Percentiles rank a stretch among this genome's conserved stretches.
Conservation (phyloP, 2,329 filamentous ascomycete genomes). For the Septoria petroselini region DNA sequence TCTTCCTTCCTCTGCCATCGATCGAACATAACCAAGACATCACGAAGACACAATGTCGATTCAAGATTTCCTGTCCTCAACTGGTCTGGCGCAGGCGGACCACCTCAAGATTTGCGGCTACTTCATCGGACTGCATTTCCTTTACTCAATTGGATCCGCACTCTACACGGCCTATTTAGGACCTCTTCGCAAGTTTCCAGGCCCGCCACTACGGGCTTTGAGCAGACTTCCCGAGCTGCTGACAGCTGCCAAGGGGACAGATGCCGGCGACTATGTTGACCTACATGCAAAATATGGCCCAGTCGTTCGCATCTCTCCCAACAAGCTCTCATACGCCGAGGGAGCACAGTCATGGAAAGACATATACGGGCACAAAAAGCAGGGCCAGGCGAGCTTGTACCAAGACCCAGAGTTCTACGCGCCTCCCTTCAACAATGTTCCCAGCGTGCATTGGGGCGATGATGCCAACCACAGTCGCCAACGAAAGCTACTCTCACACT, state of each 20-base stretch:
- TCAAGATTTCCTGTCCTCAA: too few relatives aligned
- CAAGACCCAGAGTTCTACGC: conserved; percentile 19
- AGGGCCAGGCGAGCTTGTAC: conserved; percentile 8
- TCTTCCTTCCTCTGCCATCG: too few relatives aligned
- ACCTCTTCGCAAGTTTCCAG: conserved; percentile 8
- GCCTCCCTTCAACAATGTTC: not conserved
- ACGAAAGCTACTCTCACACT: conserved; percentile 24
- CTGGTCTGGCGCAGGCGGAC: too few relatives aligned
- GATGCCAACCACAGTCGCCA: conserved; percentile 26
- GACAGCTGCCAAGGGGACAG: not conserved
- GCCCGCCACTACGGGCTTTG: conserved; percentile 10
- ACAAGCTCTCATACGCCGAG: conserved; percentile 38
- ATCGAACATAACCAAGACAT: too few relatives aligned
- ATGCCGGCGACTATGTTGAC: not conserved
- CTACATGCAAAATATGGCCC: conserved; percentile 40
- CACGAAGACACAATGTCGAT: too few relatives aligned
- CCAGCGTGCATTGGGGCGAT: conserved; percentile 17
- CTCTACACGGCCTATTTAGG: conserved; percentile 14
- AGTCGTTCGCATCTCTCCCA: conserved; percentile 43
- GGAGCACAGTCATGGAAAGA: conserved; percentile 24
- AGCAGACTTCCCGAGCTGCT: not conserved
- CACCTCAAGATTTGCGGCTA: too few relatives aligned
- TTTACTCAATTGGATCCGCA: not conserved
- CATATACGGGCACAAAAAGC: conserved; percentile 28
- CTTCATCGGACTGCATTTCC: not conserved